A percentile compares a stretch with the other conserved stretches of the same genome.
These are phyloP conservation scores for Colletotrichum sp. DNA, from an alignment of 2,329 filamentous ascomycete species.

Conservation along the genomic window DNA sequence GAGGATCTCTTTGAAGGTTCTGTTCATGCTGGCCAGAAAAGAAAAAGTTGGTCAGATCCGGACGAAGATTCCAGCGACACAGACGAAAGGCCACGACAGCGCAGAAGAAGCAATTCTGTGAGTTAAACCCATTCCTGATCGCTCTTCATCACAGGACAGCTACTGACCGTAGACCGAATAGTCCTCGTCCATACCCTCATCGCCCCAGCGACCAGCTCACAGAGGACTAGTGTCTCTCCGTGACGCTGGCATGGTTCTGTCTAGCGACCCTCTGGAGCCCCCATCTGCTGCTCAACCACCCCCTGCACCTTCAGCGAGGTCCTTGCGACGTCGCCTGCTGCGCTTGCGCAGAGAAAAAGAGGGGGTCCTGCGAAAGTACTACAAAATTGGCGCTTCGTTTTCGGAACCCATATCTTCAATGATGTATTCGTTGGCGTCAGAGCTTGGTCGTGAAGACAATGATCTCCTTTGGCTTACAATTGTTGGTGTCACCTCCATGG, in stretches of 20 bases:
- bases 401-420: slow-evolving; percentile 95
- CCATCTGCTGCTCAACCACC: slow-evolving; percentile 64
- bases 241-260: slow-evolving; percentile 49
- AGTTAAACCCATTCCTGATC: slow-evolving; percentile 28
- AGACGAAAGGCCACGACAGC: slow-evolving; percentile 76
- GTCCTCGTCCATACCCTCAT: slow-evolving; percentile 70
- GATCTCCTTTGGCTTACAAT: slow-evolving; percentile 95
- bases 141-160: not conserved
- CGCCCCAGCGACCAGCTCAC: slow-evolving; percentile 64
- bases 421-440: slow-evolving; percentile 92
- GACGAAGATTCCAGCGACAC: slow-evolving; percentile 72
- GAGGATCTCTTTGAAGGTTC: slow-evolving; percentile 44
- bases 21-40: slow-evolving; percentile 65
- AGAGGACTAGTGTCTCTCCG: slow-evolving; percentile 64
- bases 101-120: slow-evolving; percentile 89
- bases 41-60: slow-evolving; percentile 79
- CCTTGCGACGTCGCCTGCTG: slow-evolving; percentile 74
- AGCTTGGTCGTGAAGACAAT: slow-evolving; percentile 95
- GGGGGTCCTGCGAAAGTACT: slow-evolving; percentile 78
- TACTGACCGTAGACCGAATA: slow-evolving; percentile 35
- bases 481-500: slow-evolving; percentile 92
- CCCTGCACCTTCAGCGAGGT: slow-evolving; percentile 71
- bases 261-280: slow-evolving; percentile 54
- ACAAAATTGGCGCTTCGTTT: slow-evolving; percentile 85
- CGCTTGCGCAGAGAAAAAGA: slow-evolving; percentile 81